A percentile compares a stretch with the other conserved stretches of the same genome.
These are phyloP conservation scores for Amanita pallidorosea DNA, from an alignment of 768 basidiomycete species.

Conservation along the genomic window DNA sequence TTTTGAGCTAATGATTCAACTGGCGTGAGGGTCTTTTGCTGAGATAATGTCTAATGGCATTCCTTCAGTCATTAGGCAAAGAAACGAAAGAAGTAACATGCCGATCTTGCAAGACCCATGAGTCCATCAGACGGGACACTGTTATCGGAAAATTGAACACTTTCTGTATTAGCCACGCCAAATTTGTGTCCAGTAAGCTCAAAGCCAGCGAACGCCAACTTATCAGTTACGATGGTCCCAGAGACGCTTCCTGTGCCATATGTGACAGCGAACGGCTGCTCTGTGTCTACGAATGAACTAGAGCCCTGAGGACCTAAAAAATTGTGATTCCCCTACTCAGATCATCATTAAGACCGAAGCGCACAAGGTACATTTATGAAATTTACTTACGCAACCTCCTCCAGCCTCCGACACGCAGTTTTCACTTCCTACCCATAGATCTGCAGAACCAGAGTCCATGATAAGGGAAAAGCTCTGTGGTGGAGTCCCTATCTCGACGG, in stretches of 20 bases:
- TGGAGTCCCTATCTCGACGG: slow-evolving; percentile 58
- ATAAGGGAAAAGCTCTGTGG: slow-evolving; percentile 43
- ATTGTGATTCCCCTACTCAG: slow-evolving; percentile 42
- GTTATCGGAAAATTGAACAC: slow-evolving; percentile 44
- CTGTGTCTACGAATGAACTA: slow-evolving; percentile 46
- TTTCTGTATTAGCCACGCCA: slow-evolving; percentile 54
- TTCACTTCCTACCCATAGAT: slow-evolving; percentile 55
- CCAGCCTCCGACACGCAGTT: slow-evolving; percentile 34
- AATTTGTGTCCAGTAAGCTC: slow-evolving; percentile 48
- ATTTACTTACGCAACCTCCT: slow-evolving; percentile 27
- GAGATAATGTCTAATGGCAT: slow-evolving; percentile 39
- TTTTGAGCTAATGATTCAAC: slow-evolving; percentile 55
- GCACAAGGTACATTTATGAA: slow-evolving; percentile 1
- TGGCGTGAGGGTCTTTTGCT: slow-evolving; percentile 56
- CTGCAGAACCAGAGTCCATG: slow-evolving; percentile 65
- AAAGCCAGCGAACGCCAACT: slow-evolving; percentile 54
- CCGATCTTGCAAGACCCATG: slow-evolving; percentile 70
- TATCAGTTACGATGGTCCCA: slow-evolving; percentile 54
- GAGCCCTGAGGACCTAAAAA: slow-evolving; percentile 56
- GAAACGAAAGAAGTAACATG: slow-evolving; percentile 18
- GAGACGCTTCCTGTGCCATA: slow-evolving; percentile 65
- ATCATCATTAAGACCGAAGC: not conserved
- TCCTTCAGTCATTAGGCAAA: not conserved
- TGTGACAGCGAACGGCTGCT: slow-evolving; percentile 42
- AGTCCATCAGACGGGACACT: slow-evolving; percentile 55